These are phyloP conservation scores for Dactylorhiza incarnata DNA, from an alignment of 106 monocot genomes.

Conservation along the genomic window DNA sequence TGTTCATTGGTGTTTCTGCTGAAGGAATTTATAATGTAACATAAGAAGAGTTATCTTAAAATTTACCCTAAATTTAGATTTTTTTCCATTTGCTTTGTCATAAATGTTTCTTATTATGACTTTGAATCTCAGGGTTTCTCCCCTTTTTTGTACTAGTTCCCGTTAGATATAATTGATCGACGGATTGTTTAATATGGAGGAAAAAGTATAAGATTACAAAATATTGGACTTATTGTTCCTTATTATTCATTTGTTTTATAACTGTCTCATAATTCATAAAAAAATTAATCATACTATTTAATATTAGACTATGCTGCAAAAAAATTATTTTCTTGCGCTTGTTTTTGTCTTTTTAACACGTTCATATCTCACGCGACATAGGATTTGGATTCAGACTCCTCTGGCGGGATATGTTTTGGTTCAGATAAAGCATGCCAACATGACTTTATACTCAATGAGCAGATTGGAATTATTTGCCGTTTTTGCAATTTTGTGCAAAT, in stretches of 20 bases:
- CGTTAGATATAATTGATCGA: too few relatives aligned
- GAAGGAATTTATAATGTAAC: too few relatives aligned
- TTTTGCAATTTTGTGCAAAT: conserved; percentile 43
- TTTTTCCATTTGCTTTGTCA: too few relatives aligned
- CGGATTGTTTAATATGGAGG: too few relatives aligned
- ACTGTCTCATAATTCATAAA: neutral
- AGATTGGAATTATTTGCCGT: conserved; percentile 47
- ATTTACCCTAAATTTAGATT: too few relatives aligned
- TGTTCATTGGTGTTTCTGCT: too few relatives aligned
- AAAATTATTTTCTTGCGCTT: neutral
- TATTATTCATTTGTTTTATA: neutral
- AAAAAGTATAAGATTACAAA: too few relatives aligned
- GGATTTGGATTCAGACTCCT: conserved; percentile 10
- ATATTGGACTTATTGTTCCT: neutral
- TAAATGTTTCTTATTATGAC: too few relatives aligned
- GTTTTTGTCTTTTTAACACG: neutral
- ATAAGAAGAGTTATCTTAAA: too few relatives aligned
- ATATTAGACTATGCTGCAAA: neutral
- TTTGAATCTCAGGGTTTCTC: conserved; percentile 15
- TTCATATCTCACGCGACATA: conserved; percentile 6
- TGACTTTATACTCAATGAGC: conserved; percentile 47
- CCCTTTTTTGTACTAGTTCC: neutral
- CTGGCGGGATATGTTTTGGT: neutral
- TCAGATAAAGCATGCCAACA: conserved; percentile 34
- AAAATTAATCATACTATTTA: neutral